A percentile compares a stretch with the other conserved stretches of the same genome.
phyloP scores from a whole-genome alignment of 83 land plant species.

The Picea abies region DNA sequence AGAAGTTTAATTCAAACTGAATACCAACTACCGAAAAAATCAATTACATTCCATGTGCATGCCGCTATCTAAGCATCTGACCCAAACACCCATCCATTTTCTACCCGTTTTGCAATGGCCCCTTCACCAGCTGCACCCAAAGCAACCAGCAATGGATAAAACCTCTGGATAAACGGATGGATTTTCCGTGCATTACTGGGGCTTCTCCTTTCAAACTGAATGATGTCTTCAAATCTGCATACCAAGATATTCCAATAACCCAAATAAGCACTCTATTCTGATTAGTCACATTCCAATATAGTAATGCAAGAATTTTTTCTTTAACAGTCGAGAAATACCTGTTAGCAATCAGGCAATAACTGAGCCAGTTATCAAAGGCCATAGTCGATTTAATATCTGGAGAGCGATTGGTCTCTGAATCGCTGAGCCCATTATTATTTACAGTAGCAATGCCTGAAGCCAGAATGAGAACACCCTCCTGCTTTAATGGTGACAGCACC shows the following conservation, averaged over 20 bases:
- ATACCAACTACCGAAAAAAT: too few species aligned
- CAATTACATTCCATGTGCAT: too few species aligned
- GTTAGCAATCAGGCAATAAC: slow-evolving; percentile 31
- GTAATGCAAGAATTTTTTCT: not conserved
- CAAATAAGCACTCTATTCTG: not conserved
- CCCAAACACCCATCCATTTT: not conserved
- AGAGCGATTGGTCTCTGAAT: not conserved
- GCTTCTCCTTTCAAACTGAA: not conserved
- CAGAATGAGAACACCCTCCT: slow-evolving; percentile 69
- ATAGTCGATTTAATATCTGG: slow-evolving; percentile 31
- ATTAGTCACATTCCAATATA: not conserved
- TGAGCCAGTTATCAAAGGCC: slow-evolving; percentile 71
- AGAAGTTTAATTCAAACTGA: too few species aligned
- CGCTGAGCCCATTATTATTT: slow-evolving; percentile 32
- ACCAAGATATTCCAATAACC: not conserved
- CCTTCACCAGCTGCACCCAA: slow-evolving; percentile 7
- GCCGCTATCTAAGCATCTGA: not conserved
- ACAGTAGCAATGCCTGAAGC: slow-evolving; percentile 68
- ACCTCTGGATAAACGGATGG: not conserved
- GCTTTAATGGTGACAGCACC: slow-evolving; percentile 64
- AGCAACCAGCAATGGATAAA: not conserved
- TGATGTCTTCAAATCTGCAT: not conserved
- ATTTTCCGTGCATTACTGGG: not conserved
- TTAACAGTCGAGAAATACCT: too few species aligned
- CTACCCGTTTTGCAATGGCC: not conserved